Base-by-base conservation (phyloP, 148 eudicot species). In the Chenopodium quinoa region DNA sequence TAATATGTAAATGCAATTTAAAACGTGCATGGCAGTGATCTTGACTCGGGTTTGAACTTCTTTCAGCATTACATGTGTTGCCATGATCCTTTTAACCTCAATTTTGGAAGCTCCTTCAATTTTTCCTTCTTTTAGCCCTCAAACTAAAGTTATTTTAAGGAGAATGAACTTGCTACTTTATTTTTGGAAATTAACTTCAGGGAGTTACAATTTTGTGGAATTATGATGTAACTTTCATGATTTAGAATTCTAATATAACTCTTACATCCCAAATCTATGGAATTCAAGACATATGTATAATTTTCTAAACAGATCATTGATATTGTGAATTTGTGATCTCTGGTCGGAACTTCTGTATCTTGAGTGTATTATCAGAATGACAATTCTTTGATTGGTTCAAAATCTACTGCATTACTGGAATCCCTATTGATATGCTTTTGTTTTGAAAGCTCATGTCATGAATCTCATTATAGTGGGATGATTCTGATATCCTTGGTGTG, bases 401-500 rank as follows among this genome's bases (percentile, higher is more conserved):
- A 40, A 40, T 40, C 44, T 40, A 40, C 44, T 40, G 44, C 44
- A 50, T 50, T 50, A 50, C 37, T 25, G 8, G 46, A 27, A 47
- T 72, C 67, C n/a, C 17, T 17, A 34, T 52, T 71, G 56, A 70
- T 77, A 54, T 83, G 47, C 64, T 71, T 58, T 27, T 54, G 40
- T 62, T 34, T 23, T 31, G n/a, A 72, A 74, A 44, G 29, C 70
- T 48, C 17, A 69, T 69, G 68, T 79, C 76, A 66, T 58, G 27
- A 27, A 69, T 69, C 60, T 79, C 76, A 66, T 69, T 19, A 27
- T 12, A 72, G 52, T 20, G 29, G 58, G 75, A 79, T 67, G 29
- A 47, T 16, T 34, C 58, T 83, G 31, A 52, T 63, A 54, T 58
- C 71, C 40, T 78, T 84, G 80, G 32, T 76, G 78, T 44, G 58